These are phyloP conservation scores for Agrocybe chaxingu DNA, from an alignment of 768 basidiomycete species.

Conservation along the genomic window DNA sequence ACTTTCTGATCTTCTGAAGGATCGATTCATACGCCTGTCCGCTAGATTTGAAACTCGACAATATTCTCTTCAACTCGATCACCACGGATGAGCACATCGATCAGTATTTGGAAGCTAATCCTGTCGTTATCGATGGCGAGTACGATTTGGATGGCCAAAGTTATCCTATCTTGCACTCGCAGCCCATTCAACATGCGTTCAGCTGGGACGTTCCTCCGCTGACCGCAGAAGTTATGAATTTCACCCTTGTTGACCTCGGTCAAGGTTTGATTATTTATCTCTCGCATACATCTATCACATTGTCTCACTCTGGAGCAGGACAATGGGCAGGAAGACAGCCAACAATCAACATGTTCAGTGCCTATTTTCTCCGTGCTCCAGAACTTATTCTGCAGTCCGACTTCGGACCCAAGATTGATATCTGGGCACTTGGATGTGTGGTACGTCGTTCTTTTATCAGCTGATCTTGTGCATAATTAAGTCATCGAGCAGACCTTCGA, in stretches of 20 bases:
- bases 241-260: constrained; percentile 14
- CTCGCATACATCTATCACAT: neutral
- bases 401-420: constrained; percentile 17
- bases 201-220: neutral
- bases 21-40: neutral
- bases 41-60: constrained; percentile 23
- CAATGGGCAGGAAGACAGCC: constrained; percentile 17
- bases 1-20: neutral
- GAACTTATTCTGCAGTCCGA: constrained; percentile 20
- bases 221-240: neutral
- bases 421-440: constrained; percentile 27
- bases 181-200: constrained; percentile 5
- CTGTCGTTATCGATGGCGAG: neutral
- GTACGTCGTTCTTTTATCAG: too few relatives aligned
- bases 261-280: constrained; percentile 11
- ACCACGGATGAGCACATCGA: constrained; percentile 2
- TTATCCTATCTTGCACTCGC: neutral
- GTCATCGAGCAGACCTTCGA: constrained; percentile 15
- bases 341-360: constrained; percentile 9
- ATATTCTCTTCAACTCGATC: constrained; percentile 19
- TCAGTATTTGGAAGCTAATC: constrained; percentile 5
- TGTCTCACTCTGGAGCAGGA: constrained; percentile 8
- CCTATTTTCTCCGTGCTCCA: constrained; percentile 18
- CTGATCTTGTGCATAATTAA: too few relatives aligned
- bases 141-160: neutral